phyloP scores from a whole-genome alignment of 352 stramenopile genomes.

The Globisporangium iwayamae region DNA sequence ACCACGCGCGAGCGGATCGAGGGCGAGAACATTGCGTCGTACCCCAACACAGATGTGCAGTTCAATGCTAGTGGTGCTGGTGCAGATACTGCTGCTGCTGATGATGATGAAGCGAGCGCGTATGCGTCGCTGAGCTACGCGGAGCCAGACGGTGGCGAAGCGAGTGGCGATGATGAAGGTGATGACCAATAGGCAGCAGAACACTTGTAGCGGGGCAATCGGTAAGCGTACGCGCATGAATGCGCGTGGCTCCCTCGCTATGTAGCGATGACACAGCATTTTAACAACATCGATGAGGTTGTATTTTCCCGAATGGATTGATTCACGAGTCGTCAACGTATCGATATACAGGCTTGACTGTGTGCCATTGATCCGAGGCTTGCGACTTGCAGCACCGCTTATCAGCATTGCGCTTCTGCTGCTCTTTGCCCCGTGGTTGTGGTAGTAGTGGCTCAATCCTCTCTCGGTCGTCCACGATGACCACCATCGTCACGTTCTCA shows the following conservation, averaged over 20 bases:
- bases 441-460: conserved; percentile 18
- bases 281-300: background rate
- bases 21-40: conserved; percentile 57
- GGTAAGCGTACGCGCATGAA: background rate
- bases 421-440: background rate
- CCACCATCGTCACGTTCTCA: background rate
- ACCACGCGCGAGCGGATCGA: conserved; percentile 70
- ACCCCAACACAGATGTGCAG: conserved; percentile 69
- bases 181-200: conserved; percentile 17
- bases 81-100: conserved; percentile 2
- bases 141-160: conserved; percentile 16
- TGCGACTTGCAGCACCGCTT: conserved; percentile 8
- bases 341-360: conserved; percentile 38
- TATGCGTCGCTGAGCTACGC: conserved; percentile 66
- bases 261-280: background rate
- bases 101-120: conserved; percentile 22
- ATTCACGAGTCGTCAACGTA: conserved; percentile 36
- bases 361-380: conserved; percentile 10
- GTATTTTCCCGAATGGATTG: background rate
- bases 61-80: conserved; percentile 19
- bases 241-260: background rate
- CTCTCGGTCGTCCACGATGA: background rate
- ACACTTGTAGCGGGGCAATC: background rate
- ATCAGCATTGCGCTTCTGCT: conserved; percentile 1
- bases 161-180: conserved; percentile 20